Base-by-base conservation (phyloP, 2,329 filamentous ascomycete genomes). In the Hymenoscyphus infarciens region DNA sequence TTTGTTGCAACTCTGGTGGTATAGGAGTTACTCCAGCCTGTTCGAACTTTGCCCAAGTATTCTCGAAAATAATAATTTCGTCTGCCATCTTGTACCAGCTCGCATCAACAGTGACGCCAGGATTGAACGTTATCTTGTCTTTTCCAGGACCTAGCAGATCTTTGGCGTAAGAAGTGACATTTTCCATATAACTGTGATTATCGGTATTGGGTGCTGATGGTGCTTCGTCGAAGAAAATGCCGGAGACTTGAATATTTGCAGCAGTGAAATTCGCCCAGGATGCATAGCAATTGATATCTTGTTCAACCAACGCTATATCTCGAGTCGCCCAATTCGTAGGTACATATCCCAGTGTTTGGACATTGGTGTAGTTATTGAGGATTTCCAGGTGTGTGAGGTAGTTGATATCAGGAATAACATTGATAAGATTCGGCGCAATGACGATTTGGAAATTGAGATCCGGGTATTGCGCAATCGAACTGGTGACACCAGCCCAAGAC, bases 311-410 rank as follows among this genome's bases (percentile, higher is more conserved):
- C 2, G 69, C 58, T n/a, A 74, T 63, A 56, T 72, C 66, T 19
- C 74, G 66, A 1, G 64, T 65, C 1, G 70, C 75, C 61, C 77
- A 77, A 5, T 63, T 61, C 1, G 76, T 78, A 6, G 72, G 71
- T 29, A 79, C 74, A 64, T 80, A 80, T 15, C 78, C 77, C 16
- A 80, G 64, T 4, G 75, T 72, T 0, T 72, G 67, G 13, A 77
- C 74, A 15, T 72, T 76, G 4, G 68, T 56, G 42, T 62, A 63
- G 33, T 60, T 70, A 55, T 69, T 70, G 31, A 70, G 38, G 1
- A 53, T 60, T 38, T 62, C 39, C 13, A 70, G 61, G n/a, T 63
- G 64, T 52, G 55, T 57, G 45, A 67, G 59, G 38, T 70, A 70
- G 27, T 70, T 70, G 10, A 33, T 11, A 49, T 70, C 69, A 13